phyloP scores from a whole-genome alignment of 495 filamentous ascomycete genomes.

The Oleoguttula mirabilis region DNA sequence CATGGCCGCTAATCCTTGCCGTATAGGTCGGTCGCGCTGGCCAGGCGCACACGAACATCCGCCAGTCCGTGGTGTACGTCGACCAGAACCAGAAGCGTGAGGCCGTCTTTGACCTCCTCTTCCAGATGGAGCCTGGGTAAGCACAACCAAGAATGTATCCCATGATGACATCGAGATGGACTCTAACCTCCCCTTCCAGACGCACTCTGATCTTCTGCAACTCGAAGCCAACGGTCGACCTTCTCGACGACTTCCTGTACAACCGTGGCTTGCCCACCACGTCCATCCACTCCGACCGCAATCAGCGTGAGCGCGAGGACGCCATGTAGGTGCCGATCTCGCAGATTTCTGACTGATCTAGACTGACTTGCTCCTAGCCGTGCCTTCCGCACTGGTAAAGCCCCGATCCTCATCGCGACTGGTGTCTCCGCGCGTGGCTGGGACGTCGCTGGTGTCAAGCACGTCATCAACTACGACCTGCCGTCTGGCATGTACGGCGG shows the following conservation, averaged over 20 bases:
- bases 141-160: too few species aligned
- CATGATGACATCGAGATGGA: too few species aligned
- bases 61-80: constrained; percentile 57
- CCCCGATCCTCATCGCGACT: constrained; percentile 74
- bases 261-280: constrained; percentile 66
- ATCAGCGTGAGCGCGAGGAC: constrained; percentile 86
- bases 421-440: constrained; percentile 80
- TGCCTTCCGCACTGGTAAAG: constrained; percentile 60
- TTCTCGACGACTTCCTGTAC: constrained; percentile 77
- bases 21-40: constrained; percentile 80
- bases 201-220: constrained; percentile 94
- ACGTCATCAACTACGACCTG: constrained; percentile 88
- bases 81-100: constrained; percentile 51
- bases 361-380: constrained; percentile 38
- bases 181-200: too few species aligned
- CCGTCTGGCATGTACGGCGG: constrained; percentile 61
- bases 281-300: constrained; percentile 77
- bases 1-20: too few species aligned
- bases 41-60: constrained; percentile 58
- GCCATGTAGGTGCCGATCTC: constrained; percentile 53
- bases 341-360: background rate
- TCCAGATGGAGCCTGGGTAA: constrained; percentile 50
- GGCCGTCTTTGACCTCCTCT: constrained; percentile 60
- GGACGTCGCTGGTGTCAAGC: constrained; percentile 64
- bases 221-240: constrained; percentile 57